Evolutionary conservation across 1,284 basidiomycete genomes (phyloP).

Genomic region (Papiliotrema nemorosa): DNA sequence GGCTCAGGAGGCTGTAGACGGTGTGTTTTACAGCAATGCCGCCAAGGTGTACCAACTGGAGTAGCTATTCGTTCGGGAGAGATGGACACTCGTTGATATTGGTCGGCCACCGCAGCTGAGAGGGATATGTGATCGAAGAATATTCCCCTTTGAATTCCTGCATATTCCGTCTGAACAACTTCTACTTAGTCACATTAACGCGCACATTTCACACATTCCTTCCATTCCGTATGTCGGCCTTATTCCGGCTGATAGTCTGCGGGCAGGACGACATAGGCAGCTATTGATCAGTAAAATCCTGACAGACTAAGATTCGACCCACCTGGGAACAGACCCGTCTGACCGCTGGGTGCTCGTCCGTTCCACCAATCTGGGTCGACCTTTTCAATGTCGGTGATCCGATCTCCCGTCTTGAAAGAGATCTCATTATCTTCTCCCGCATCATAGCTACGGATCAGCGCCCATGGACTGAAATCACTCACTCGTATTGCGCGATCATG

Average conservation of each 20-base stretch:
- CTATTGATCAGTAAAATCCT: neutral
- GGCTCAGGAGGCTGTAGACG: constrained; percentile 63
- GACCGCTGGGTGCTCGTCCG: constrained; percentile 61
- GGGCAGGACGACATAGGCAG: neutral
- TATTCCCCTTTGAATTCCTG: no score
- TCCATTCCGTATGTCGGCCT: no score
- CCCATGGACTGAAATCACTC: constrained; percentile 34
- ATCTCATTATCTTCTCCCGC: constrained; percentile 86
- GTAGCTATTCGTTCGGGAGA: no score
- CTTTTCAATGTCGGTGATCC: constrained; percentile 57
- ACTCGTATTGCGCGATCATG: constrained; percentile 77
- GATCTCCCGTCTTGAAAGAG: constrained; percentile 74
- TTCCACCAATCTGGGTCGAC: constrained; percentile 82
- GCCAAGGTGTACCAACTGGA: constrained; percentile 23
- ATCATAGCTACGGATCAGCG: constrained; percentile 61
- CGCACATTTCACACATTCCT: no score
- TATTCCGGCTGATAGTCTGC: neutral
- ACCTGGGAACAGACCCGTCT: constrained; percentile 80
- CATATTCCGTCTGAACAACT: no score
- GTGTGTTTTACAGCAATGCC: constrained; percentile 39
- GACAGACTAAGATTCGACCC: constrained; percentile 33
- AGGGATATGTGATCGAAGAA: no score
- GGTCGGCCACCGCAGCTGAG: no score
- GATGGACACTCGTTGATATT: no score
- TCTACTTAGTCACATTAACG: no score